Percentiles rank a stretch among this genome's conserved stretches.
Evolutionary conservation across 495 filamentous ascomycete genomes (phyloP).

Genomic region (Penicillium turbatum): DNA sequence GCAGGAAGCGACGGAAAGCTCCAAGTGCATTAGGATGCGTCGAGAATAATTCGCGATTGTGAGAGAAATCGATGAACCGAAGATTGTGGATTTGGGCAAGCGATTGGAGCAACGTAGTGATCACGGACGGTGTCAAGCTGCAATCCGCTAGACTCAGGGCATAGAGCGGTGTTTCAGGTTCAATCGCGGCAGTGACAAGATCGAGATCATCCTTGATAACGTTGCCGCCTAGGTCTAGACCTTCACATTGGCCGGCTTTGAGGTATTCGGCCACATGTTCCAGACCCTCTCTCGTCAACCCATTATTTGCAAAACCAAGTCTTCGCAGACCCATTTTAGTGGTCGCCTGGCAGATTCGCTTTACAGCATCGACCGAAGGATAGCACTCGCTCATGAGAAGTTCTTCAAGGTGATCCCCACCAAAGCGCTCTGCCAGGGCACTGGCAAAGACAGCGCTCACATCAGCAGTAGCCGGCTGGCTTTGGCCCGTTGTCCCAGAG

Average conservation of each 20-base stretch:
- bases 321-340: slow-evolving; percentile 68
- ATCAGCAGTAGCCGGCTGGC: slow-evolving; percentile 31
- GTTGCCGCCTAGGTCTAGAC: slow-evolving; percentile 92
- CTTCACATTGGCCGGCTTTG: slow-evolving; percentile 70
- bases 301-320: slow-evolving; percentile 78
- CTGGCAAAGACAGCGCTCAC: slow-evolving; percentile 61
- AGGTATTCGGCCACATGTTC: slow-evolving; percentile 73
- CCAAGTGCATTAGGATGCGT: slow-evolving; percentile 68
- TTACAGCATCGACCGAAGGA: slow-evolving; percentile 63
- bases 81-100: slow-evolving; percentile 68
- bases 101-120: slow-evolving; percentile 72
- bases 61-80: slow-evolving; percentile 84
- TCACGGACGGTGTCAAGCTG: slow-evolving; percentile 64
- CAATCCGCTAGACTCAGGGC: slow-evolving; percentile 87
- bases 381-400: slow-evolving; percentile 78
- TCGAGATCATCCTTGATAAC: slow-evolving; percentile 67
- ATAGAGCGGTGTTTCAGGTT: slow-evolving; percentile 61
- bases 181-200: slow-evolving; percentile 59
- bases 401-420: slow-evolving; percentile 72
- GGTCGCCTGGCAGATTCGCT: slow-evolving; percentile 68
- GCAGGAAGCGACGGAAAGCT: slow-evolving; percentile 75
- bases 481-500: neutral
- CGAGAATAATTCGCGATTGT: slow-evolving; percentile 79
- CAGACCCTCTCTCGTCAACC: slow-evolving; percentile 65
- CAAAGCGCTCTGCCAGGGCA: slow-evolving; percentile 70